Evolutionary conservation across 2,329 filamentous ascomycete species (phyloP).

Genomic region (Knufia petricola): DNA sequence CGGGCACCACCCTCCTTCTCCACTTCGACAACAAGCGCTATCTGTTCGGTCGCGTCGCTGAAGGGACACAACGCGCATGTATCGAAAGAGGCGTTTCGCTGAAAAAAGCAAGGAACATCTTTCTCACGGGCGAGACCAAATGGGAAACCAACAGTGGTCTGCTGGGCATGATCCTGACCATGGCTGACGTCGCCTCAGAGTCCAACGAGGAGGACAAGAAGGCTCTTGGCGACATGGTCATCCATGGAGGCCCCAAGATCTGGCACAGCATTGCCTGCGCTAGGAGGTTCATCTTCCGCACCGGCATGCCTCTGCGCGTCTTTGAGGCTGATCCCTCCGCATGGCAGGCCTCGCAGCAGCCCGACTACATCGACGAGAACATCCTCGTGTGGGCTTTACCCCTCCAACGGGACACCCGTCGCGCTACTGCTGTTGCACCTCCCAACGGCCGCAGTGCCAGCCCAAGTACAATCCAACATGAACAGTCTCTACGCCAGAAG

Average conservation of each 20-base stretch:
- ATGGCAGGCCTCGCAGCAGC: conserved; percentile 31
- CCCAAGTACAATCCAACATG: conserved; percentile 20
- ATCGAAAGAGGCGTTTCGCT: conserved; percentile 58
- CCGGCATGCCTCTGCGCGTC: conserved; percentile 62
- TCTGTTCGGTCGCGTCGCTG: conserved; percentile 69
- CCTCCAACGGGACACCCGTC: conserved; percentile 29
- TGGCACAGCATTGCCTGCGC: conserved; percentile 72
- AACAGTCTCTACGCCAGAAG: conserved; percentile 46
- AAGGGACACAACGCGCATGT: conserved; percentile 74
- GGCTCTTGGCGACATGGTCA: conserved; percentile 15
- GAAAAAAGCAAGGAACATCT: conserved; percentile 62
- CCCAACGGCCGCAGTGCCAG: background rate
- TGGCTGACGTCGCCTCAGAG: conserved; percentile 56
- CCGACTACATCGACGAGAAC: conserved; percentile 65
- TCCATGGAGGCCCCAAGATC: conserved; percentile 69
- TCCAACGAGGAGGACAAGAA: conserved; percentile 18
- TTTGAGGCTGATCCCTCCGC: conserved; percentile 50
- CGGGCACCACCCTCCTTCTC: conserved; percentile 65
- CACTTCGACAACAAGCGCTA: conserved; percentile 78
- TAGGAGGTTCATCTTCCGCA: conserved; percentile 75
- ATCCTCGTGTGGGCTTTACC: conserved; percentile 80
- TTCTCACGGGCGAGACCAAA: conserved; percentile 66
- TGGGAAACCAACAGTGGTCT: conserved; percentile 75
- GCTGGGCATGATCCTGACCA: conserved; percentile 71
- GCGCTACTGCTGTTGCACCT: conserved; percentile 24